phyloP scores from a whole-genome alignment of 2,329 filamentous ascomycete species.

The Fusarium clavum region DNA sequence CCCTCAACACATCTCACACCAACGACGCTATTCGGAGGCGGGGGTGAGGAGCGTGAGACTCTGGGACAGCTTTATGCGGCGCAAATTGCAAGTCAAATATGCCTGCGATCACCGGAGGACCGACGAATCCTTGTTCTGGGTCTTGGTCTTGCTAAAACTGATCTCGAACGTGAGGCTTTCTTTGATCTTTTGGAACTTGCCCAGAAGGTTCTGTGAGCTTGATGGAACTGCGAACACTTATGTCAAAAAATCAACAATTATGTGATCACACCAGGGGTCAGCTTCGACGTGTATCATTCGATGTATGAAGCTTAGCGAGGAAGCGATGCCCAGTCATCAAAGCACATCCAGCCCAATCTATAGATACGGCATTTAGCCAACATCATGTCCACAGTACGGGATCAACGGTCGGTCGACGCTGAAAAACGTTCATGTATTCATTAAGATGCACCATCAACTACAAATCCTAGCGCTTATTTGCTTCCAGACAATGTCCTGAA shows the following conservation, averaged over 20 bases:
- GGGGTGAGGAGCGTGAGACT: conserved; percentile 81
- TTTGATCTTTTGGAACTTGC: conserved; percentile 74
- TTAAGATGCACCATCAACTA: conserved; percentile 45
- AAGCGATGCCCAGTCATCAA: not conserved
- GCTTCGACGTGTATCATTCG: not conserved
- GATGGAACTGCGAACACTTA: not conserved
- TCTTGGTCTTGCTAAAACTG: conserved; percentile 65
- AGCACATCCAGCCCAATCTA: not conserved
- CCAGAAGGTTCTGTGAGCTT: conserved; percentile 64
- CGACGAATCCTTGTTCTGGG: conserved; percentile 71
- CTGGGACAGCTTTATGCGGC: conserved; percentile 89
- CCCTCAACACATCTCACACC: conserved; percentile 87
- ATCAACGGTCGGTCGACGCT: not conserved
- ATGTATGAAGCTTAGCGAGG: not conserved
- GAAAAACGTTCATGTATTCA: conserved; percentile 46
- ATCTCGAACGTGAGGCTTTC: conserved; percentile 66
- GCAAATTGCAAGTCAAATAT: conserved; percentile 85
- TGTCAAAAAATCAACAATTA: too few species aligned
- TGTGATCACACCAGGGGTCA: not conserved
- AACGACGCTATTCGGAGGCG: conserved; percentile 86
- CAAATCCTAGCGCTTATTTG: conserved; percentile 36
- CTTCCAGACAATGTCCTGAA: conserved; percentile 42
- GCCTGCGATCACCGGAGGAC: conserved; percentile 75
- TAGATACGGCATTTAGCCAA: not conserved
- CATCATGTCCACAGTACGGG: not conserved